phyloP scores from a whole-genome alignment of 768 basidiomycete genomes.

The Trametes cubensis region DNA sequence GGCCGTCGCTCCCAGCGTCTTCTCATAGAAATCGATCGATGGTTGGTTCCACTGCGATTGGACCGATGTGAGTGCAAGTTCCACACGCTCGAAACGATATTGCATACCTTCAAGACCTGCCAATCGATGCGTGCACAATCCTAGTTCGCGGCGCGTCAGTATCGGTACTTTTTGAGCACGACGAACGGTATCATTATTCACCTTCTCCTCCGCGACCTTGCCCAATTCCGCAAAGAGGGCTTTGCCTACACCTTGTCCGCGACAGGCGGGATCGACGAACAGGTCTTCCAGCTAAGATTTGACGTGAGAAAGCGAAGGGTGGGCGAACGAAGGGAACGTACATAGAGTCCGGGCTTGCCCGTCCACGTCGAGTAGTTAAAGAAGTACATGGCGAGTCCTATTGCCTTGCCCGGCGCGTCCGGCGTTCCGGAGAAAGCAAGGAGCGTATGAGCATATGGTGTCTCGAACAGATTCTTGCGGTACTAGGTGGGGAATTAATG shows the following conservation, averaged over 20 bases:
- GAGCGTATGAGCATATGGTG: constrained; percentile 69
- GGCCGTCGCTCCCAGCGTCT: constrained; percentile 71
- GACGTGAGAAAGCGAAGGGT: background rate
- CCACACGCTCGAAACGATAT: constrained; percentile 6
- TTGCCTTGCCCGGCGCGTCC: constrained; percentile 46
- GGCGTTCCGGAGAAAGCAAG: constrained; percentile 65
- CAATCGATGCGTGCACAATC: constrained; percentile 77
- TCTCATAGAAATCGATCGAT: constrained; percentile 90
- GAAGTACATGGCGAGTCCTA: constrained; percentile 70
- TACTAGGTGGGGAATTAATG: constrained; percentile 46
- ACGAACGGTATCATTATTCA: constrained; percentile 32
- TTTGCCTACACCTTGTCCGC: constrained; percentile 83
- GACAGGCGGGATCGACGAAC: constrained; percentile 76
- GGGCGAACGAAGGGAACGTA: constrained; percentile 44
- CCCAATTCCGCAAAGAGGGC: constrained; percentile 86
- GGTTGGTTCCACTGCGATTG: constrained; percentile 83
- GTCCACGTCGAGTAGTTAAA: constrained; percentile 98
- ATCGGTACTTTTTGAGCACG: background rate
- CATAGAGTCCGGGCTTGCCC: constrained; percentile 87
- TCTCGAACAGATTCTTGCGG: constrained; percentile 74
- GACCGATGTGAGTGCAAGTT: constrained; percentile 6
- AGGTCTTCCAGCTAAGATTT: constrained; percentile 82
- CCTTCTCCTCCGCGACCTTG: constrained; percentile 85
- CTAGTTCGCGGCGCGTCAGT: constrained; percentile 39
- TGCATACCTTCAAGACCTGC: constrained; percentile 77